These are phyloP conservation scores for Vitellaria paradoxa DNA, from an alignment of 179 eudicot species.

Conservation along the genomic window DNA sequence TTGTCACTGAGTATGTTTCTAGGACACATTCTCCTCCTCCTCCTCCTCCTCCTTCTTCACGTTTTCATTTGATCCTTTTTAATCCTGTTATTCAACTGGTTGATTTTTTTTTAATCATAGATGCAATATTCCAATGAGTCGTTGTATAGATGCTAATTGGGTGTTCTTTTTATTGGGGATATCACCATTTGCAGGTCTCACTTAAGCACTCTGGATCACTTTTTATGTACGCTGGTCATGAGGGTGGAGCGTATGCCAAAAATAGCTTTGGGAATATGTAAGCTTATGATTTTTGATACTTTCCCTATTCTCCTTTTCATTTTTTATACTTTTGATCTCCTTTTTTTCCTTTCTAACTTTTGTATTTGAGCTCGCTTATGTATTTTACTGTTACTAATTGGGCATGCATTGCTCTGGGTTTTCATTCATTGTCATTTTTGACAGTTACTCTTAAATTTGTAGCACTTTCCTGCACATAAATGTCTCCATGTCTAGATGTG, in stretches of 20 bases:
- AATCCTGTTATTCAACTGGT: neutral
- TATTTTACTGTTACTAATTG: neutral
- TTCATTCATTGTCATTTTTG: neutral
- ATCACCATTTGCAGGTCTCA: conserved; percentile 59
- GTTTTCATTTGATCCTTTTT: neutral
- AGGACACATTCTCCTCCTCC: too few relatives aligned
- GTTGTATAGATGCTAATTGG: neutral
- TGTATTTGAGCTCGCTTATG: neutral
- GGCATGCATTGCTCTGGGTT: neutral
- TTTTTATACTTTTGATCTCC: neutral
- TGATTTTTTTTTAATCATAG: neutral
- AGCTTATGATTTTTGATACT: conserved; percentile 17
- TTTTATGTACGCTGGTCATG: conserved; percentile 98
- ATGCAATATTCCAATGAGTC: neutral
- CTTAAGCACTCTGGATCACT: conserved; percentile 99
- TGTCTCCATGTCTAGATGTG: too few relatives aligned
- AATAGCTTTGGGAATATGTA: conserved; percentile 96
- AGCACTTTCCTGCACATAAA: neutral
- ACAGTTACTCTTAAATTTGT: neutral
- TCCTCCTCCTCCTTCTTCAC: too few relatives aligned
- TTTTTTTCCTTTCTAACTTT: neutral
- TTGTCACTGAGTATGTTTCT: too few relatives aligned
- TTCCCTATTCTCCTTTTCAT: neutral
- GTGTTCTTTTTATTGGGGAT: neutral
- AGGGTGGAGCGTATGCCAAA: conserved; percentile 98